Base-by-base conservation (phyloP, 164 flowering plant genomes). In the Pachysandra terminalis region DNA sequence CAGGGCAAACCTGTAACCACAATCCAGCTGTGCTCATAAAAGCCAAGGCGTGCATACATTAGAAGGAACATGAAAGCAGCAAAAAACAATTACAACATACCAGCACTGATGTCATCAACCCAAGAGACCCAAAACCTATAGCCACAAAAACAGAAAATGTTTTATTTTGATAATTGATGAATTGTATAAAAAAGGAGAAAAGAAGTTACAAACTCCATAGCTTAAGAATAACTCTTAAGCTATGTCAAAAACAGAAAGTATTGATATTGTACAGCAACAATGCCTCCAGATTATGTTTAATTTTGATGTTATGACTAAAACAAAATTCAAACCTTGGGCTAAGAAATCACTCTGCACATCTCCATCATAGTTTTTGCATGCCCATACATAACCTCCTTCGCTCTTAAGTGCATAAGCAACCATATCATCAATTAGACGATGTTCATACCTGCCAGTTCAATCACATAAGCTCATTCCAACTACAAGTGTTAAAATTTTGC, bases 301-400 rank as follows among this genome's bases (percentile, higher is more conserved):
- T 3, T 45, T 62, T 1, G 48, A 16, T 23, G 53, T 19, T 25
- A 61, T 19, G 2, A 56, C 27, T 19, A 37, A 37, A 70, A 5
- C 40, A 24, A 13, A 32, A 28, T 15, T 68, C 81, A 71, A 48
- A 93, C 98, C 98, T 86, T 93, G 98, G 27, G 98, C 98, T 66
- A 93, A 80, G 87, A 93, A 93, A 82, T 93, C 98, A 85, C 98
- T 93, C 79, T 93, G 98, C 41, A 93, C 98, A 77, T 93, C 98
- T 52, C 98, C 98, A 79, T 93, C 98, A 77, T 93, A 93, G 74
- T 91, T 93, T 79, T 93, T 93, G 84, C 98, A 93, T 27, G 98
- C 96, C 98, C 98, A 93, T 19, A 93, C 98, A 79, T 93, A 93
- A 68, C 92, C 98, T 35, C 98, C 98, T 41, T 89, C 98, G 58